phyloP scores from a whole-genome alignment of 2,329 filamentous ascomycete species.

The Scopulariopsis brevicaulis region DNA sequence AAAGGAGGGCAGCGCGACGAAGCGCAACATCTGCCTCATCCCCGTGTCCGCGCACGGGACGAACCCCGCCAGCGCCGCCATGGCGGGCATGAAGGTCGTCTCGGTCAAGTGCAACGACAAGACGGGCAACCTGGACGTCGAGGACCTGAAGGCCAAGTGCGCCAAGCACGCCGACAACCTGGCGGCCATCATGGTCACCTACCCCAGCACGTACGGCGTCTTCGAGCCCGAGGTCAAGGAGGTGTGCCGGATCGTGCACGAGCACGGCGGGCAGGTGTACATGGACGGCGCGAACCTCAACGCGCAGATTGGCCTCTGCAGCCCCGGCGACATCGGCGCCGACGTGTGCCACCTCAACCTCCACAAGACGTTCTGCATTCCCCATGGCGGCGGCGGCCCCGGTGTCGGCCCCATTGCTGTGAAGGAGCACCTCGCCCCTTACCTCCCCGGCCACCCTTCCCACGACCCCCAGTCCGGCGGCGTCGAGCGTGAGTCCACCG shows the following conservation, averaged over 20 bases:
- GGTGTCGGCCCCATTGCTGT: conserved; percentile 92
- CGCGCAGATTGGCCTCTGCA: conserved; percentile 93
- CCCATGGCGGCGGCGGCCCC: conserved; percentile 90
- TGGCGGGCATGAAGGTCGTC: conserved; percentile 92
- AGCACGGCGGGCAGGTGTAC: conserved; percentile 86
- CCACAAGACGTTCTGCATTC: conserved; percentile 98
- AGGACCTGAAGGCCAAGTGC: conserved; percentile 78
- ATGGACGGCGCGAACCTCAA: conserved; percentile 99
- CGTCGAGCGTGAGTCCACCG: conserved; percentile 22
- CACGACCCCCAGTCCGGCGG: background rate
- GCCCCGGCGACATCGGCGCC: conserved; percentile 86
- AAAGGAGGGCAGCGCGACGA: conserved; percentile 53
- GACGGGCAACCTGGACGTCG: conserved; percentile 83
- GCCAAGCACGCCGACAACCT: conserved; percentile 78
- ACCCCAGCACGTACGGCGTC: conserved; percentile 89
- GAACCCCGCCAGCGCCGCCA: conserved; percentile 94
- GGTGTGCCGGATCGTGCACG: conserved; percentile 75
- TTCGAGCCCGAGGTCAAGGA: conserved; percentile 85
- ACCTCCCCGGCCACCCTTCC: conserved; percentile 48
- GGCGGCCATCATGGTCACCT: conserved; percentile 92
- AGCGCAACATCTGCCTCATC: conserved; percentile 86
- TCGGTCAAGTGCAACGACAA: conserved; percentile 80
- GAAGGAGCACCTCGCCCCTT: conserved; percentile 65
- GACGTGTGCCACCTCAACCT: conserved; percentile 96
- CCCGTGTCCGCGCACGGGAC: conserved; percentile 93